Evolutionary conservation across 257 asterid genomes (phyloP).

Genomic region (Eucommia ulmoides): DNA sequence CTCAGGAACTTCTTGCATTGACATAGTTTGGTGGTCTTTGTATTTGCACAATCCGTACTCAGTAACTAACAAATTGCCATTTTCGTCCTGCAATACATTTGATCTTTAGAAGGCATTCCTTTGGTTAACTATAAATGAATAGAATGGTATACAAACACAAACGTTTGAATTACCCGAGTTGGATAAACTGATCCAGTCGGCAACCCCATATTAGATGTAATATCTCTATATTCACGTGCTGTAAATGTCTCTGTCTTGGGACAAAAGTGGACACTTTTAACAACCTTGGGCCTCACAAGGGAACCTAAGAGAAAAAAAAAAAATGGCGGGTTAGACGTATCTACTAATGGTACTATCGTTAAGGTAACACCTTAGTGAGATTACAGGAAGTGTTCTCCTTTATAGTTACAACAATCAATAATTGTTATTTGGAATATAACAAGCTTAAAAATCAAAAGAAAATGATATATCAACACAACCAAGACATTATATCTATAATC

Average conservation of each 20-base stretch:
- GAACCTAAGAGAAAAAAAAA: slow-evolving; percentile 50
- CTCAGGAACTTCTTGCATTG: slow-evolving; percentile 98
- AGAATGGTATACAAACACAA: slow-evolving; percentile 5
- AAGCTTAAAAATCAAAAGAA: too few species aligned
- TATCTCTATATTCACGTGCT: slow-evolving; percentile 79
- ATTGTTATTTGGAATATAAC: too few species aligned
- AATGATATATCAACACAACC: too few species aligned
- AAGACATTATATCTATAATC: too few species aligned
- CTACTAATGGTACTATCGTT: too few species aligned
- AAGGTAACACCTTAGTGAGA: too few species aligned
- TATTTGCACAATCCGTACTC: slow-evolving; percentile 81
- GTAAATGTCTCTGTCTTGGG: slow-evolving; percentile 63
- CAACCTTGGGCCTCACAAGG: slow-evolving; percentile 98
- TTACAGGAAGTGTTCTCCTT: too few species aligned
- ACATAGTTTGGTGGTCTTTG: slow-evolving; percentile 86
- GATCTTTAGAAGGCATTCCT: slow-evolving; percentile 4
- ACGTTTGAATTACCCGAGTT: slow-evolving; percentile 73
- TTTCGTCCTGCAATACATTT: slow-evolving; percentile 53
- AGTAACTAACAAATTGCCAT: slow-evolving; percentile 79
- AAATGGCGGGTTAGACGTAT: not conserved
- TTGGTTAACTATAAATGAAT: slow-evolving; percentile 3
- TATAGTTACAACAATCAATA: too few species aligned
- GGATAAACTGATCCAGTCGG: slow-evolving; percentile 98
- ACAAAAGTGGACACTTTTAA: slow-evolving; percentile 92
- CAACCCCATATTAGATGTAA: slow-evolving; percentile 82